A percentile compares a stretch with the other conserved stretches of the same genome.
These are phyloP conservation scores for Krasilnikovozyma curviuscula DNA, from an alignment of 768 basidiomycete genomes.

Conservation along the genomic window DNA sequence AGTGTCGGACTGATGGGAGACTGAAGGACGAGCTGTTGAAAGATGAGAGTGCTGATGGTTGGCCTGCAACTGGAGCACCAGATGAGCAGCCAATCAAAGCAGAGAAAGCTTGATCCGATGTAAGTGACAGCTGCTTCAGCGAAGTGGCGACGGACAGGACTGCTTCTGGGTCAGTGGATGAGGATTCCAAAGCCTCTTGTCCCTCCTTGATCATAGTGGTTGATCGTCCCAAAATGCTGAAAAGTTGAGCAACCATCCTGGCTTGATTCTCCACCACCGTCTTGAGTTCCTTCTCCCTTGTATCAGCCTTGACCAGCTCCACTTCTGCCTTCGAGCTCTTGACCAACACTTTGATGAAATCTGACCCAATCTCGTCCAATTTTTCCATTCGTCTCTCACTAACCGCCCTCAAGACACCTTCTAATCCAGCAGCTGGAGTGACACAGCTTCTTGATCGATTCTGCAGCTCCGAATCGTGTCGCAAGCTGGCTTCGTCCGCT, in stretches of 20 bases:
- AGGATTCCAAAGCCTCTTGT: slow-evolving; percentile 29
- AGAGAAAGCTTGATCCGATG: slow-evolving; percentile 51
- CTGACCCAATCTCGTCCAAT: slow-evolving; percentile 48
- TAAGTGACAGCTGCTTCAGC: slow-evolving; percentile 39
- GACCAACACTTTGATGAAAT: slow-evolving; percentile 53
- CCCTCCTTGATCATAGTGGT: slow-evolving; percentile 51
- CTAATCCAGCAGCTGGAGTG: slow-evolving; percentile 63
- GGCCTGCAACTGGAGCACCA: slow-evolving; percentile 43
- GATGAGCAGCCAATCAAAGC: slow-evolving; percentile 48
- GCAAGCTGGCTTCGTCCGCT: slow-evolving; percentile 50
- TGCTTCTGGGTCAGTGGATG: slow-evolving; percentile 25
- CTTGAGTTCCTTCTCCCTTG: slow-evolving; percentile 43
- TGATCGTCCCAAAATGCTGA: slow-evolving; percentile 63
- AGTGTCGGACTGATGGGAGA: too few species aligned
- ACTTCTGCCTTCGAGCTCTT: slow-evolving; percentile 47
- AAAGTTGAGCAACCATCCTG: slow-evolving; percentile 44
- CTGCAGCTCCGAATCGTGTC: slow-evolving; percentile 40
- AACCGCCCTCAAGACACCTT: slow-evolving; percentile 64
- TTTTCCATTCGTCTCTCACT: slow-evolving; percentile 60
- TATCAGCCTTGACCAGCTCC: slow-evolving; percentile 46
- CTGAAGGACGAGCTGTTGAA: too few species aligned
- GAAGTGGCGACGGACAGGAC: slow-evolving; percentile 36
- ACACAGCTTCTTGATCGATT: slow-evolving; percentile 44
- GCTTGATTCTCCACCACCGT: slow-evolving; percentile 47
- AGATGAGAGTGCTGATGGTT: too few species aligned